Evolutionary conservation across 2,329 filamentous ascomycete species (phyloP).

Genomic region (Fusarium equiseti): DNA sequence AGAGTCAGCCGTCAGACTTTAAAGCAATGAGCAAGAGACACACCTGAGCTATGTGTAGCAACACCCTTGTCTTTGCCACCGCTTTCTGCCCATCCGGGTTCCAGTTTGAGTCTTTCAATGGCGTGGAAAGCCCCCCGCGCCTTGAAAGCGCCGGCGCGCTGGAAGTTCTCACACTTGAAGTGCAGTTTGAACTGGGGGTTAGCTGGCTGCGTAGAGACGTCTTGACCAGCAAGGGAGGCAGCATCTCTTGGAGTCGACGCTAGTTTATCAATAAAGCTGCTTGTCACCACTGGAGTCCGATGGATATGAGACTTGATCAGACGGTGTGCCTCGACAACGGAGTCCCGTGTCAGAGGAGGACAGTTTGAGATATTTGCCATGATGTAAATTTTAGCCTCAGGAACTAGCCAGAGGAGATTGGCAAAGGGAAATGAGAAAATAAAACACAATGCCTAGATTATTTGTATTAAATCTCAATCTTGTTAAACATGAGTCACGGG

Average conservation of each 20-base stretch:
- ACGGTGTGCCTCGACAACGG: background rate
- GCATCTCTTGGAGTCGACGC: background rate
- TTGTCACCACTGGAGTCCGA: constrained; percentile 1
- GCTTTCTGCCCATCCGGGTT: background rate
- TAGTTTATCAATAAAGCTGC: background rate
- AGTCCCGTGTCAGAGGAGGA: constrained; percentile 1
- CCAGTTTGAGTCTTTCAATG: background rate
- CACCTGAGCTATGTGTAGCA: constrained; percentile 6
- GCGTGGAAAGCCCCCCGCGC: constrained; percentile 2
- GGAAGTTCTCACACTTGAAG: constrained; percentile 11
- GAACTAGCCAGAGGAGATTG: fast-evolving
- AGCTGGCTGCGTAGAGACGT: background rate
- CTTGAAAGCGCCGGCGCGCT: background rate
- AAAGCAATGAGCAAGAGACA: fast-evolving
- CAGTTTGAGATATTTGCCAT: constrained; percentile 3
- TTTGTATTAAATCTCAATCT: fast-evolving
- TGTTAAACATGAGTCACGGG: background rate
- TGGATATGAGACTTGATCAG: constrained; percentile 1
- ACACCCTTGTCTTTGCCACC: background rate
- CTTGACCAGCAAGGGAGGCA: fast-evolving
- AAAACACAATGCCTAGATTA: too few species aligned
- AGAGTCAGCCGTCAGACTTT: background rate
- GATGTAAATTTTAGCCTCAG: fast-evolving
- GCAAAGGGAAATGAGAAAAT: fast-evolving
- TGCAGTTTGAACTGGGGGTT: background rate